Conservation (phyloP, 805 yeast species). For the Saccharomycopsis sp. region DNA sequence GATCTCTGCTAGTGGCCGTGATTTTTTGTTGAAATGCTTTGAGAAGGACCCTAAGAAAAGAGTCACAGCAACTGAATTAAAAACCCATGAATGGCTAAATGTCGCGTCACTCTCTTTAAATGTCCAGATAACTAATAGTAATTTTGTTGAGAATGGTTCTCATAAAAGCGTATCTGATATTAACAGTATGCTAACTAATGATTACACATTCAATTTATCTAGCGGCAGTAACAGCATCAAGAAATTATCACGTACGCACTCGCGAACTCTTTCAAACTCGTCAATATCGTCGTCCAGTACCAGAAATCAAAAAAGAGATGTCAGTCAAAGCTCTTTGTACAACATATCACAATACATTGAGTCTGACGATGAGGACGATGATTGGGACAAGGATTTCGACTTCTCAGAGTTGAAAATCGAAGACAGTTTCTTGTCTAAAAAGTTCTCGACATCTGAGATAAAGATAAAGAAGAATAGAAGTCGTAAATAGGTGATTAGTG, state of each 20-base stretch:
- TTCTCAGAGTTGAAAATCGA: slow-evolving; percentile 10
- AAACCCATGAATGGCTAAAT: slow-evolving; percentile 57
- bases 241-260: not conserved
- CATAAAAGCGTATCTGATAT: not conserved
- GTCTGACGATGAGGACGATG: slow-evolving; percentile 8
- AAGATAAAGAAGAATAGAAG: slow-evolving; percentile 6
- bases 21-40: slow-evolving; percentile 62
- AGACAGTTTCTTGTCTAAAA: slow-evolving; percentile 6
- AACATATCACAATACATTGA: slow-evolving; percentile 13
- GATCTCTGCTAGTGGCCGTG: slow-evolving; percentile 38
- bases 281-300: not conserved
- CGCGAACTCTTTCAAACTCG: not conserved
- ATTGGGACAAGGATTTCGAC: slow-evolving; percentile 20
- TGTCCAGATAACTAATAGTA: not conserved
- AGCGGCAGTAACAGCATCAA: not conserved
- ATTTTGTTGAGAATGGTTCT: not conserved
- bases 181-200: not conserved
- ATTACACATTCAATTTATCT: not conserved
- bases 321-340: slow-evolving; percentile 8
- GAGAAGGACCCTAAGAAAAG: slow-evolving; percentile 61
- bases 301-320: not conserved
- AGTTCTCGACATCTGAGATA: slow-evolving; percentile 12
- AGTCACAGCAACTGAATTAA: slow-evolving; percentile 46
- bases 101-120: not conserved
- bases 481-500: not conserved